Evolutionary conservation across 2,329 filamentous ascomycete genomes (phyloP), one percentile per base, ranked within the genome.

Genomic region (Stemphylium lycopersici): DNA sequence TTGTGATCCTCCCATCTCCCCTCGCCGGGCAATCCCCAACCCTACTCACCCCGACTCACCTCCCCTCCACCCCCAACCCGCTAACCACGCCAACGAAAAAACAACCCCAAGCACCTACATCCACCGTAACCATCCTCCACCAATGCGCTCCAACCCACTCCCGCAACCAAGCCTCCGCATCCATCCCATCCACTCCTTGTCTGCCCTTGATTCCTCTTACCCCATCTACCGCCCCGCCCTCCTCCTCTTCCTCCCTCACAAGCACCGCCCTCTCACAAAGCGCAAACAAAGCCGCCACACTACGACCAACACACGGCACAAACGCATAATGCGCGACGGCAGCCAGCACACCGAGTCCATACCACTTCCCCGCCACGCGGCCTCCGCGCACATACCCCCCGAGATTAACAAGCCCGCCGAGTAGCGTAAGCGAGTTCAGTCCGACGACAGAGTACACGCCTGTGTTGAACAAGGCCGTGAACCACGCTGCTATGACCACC

Each of bases 101-200:
- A 53, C 18, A 42, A 8, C 2, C 54, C 66, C 56, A 68, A 54
- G 66, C 64, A 26, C 53, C 18, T n/a, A 62, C 7, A 62, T 71
- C 66, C 33, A 68, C 66, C 12, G 46, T 68, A 13, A 22, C 34
- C 62, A 66, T 64, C 52, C 68, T 42, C 0, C 63, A 15, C 43
- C 16, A 61, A 55, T 67, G 68, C 3, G 3, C 4, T 20, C 58
- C 51, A 20, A 62, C 54, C 68, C 65, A 70, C 40, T 69, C 59
- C 36, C 32, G 36, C 22, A 67, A 33, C 49, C 33, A 58, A 32
- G 12, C 12, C 7, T 31, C 47, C 43, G 29, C 41, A n/a, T 11
- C 29, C 41, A n/a, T 33, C 12, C 32, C 2, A 6, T 4, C 16
- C 11, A n/a, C 6, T 26, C 18, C 16, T 6, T 10, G 12, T 11